Evolutionary conservation across 371 early-diverging fungal genomes (phyloP), one percentile per base, ranked within the genome.

Genomic region (Zychaea mexicana): DNA sequence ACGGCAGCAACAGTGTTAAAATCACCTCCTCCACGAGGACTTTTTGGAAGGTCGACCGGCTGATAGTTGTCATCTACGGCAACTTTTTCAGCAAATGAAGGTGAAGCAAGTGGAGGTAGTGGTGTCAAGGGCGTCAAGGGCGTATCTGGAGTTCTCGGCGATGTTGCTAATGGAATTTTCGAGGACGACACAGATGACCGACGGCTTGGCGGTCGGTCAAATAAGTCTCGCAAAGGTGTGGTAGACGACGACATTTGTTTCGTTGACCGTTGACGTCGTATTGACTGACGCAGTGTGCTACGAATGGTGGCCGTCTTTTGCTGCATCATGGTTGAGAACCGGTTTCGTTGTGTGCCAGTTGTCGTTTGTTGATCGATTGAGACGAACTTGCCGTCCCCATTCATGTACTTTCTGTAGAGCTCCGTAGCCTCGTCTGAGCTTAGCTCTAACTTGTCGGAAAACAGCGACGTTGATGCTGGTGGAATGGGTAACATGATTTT

Each of bases 371-470:
- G 13, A 46, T 69, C 61, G 30, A 69, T 61, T 0, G 68, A 61
- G 10, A 62, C 64, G 49, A 60, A 54, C 9, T 38, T 60, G n/a
- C 42, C 42, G 15, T 69, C 61, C 27, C 62, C 58, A 17, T 56
- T 65, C 62, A 74, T 46, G 36, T 76, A 77, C n/a, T 68, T 55
- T 24, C 69, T 30, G 39, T 71, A 76, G 6, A 78, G 62, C 1
- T 66, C 68, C 13, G 68, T 58, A 5, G 73, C 73, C 45, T 78
- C 77, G 0, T 66, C 60, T 2, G 75, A 71, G 36, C 77, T 69
- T 15, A 80, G 22, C 53, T 80, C 80, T 64, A 80, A 65, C 28
- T 80, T 80, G 59, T 80, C 80, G 9, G 73, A 67, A 69, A 79
- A 77, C n/a, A 77, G 63, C 21, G 72, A 79, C 10, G 66, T 59